Conservation (phyloP, 2,329 filamentous ascomycete species). For the Aureobasidium sp. region DNA sequence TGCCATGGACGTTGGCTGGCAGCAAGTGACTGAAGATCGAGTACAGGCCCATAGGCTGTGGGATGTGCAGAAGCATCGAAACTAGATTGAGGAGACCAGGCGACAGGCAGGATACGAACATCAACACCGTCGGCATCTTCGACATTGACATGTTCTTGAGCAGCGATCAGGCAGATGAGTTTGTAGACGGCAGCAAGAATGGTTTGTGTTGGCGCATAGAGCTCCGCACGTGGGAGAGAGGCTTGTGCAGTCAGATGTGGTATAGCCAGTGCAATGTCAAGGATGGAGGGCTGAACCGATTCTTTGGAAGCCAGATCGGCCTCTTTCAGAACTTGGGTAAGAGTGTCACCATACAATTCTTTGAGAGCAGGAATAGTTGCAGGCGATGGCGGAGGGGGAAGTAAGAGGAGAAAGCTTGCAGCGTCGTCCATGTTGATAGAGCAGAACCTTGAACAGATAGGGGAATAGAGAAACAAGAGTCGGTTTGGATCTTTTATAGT, state of each 20-base stretch:
- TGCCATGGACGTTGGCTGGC: constrained; percentile 52
- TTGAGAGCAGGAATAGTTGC: constrained; percentile 35
- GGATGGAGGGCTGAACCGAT: constrained; percentile 31
- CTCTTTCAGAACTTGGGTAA: constrained; percentile 37
- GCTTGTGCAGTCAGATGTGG: constrained; percentile 52
- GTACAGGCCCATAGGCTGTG: constrained; percentile 40
- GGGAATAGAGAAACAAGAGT: background rate
- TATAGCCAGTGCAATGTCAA: constrained; percentile 57
- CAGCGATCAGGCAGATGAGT: constrained; percentile 65
- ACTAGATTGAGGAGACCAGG: constrained; percentile 41
- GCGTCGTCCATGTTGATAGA: constrained; percentile 17
- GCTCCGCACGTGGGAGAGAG: constrained; percentile 45
- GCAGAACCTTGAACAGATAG: background rate
- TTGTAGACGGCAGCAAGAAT: constrained; percentile 72
- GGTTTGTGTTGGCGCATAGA: constrained; percentile 64
- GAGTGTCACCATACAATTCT: constrained; percentile 36
- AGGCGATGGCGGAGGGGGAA: constrained; percentile 38
- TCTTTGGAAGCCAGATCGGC: constrained; percentile 29
- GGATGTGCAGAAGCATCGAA: constrained; percentile 25
- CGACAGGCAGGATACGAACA: constrained; percentile 64
- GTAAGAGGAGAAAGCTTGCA: constrained; percentile 35
- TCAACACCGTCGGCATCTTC: constrained; percentile 66
- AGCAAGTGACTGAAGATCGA: constrained; percentile 43
- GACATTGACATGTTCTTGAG: constrained; percentile 55
- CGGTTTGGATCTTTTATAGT: background rate